These are phyloP conservation scores for Capillidium heterosporum DNA, from an alignment of 371 early-diverging fungal genomes.

Conservation along the genomic window DNA sequence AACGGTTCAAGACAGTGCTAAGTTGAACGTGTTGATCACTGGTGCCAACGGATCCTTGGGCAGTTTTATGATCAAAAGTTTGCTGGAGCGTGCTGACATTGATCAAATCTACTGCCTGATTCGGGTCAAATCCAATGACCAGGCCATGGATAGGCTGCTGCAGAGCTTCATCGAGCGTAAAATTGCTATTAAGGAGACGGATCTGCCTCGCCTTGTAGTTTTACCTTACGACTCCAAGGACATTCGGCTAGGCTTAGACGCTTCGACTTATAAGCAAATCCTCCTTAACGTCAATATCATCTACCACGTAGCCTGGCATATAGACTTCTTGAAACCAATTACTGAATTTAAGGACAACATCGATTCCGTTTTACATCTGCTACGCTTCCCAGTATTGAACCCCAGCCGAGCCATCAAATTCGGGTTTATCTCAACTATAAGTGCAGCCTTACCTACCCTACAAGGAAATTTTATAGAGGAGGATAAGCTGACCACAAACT, in stretches of 20 bases:
- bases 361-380: not conserved
- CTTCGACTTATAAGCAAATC: not conserved
- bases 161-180: not conserved
- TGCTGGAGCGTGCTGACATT: not conserved
- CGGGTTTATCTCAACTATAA: not conserved
- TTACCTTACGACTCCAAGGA: not conserved
- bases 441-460: not conserved
- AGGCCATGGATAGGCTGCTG: not conserved
- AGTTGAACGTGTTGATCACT: not conserved
- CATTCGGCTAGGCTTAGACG: not conserved
- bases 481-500: not conserved
- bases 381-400: not conserved
- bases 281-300: not conserved
- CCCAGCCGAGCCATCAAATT: not conserved
- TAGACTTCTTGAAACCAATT: not conserved
- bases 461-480: too few species aligned
- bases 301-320: slow-evolving; percentile 4
- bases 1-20: too few species aligned
- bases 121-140: not conserved
- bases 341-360: not conserved
- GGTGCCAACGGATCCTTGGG: not conserved
- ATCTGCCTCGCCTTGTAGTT: not conserved
- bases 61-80: not conserved
- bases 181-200: not conserved
- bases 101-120: not conserved